Evolutionary conservation across 768 basidiomycete genomes (phyloP).

Genomic region (Strobilomyces confusus): DNA sequence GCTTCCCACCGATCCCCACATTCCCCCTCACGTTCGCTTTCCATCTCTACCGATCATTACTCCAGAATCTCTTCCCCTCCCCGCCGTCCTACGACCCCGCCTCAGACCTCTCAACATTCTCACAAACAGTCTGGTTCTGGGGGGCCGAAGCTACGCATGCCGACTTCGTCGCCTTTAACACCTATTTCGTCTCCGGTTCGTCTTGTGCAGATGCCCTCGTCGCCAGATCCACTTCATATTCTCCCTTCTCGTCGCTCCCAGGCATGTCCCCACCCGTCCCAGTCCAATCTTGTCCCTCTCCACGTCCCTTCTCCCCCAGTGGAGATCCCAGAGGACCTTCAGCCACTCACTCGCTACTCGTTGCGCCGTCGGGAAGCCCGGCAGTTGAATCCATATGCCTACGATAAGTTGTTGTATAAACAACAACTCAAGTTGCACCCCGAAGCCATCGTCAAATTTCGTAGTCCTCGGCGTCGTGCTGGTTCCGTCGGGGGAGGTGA

Average conservation of each 20-base stretch:
- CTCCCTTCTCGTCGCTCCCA: slow-evolving; percentile 5
- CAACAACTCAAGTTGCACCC: slow-evolving; percentile 48
- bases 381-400: slow-evolving; percentile 61
- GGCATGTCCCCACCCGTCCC: neutral
- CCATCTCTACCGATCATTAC: slow-evolving; percentile 13
- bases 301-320: slow-evolving; percentile 1
- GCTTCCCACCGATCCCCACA: slow-evolving; percentile 1
- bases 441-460: slow-evolving; percentile 62
- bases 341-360: slow-evolving; percentile 40
- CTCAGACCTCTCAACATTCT: slow-evolving; percentile 12
- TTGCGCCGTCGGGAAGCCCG: slow-evolving; percentile 51
- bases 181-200: slow-evolving; percentile 15
- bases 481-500: slow-evolving; percentile 25
- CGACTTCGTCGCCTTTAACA: slow-evolving; percentile 21
- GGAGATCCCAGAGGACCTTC: slow-evolving; percentile 16
- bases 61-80: slow-evolving; percentile 16
- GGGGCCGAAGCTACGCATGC: neutral
- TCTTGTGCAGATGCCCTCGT: slow-evolving; percentile 9
- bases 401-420: slow-evolving; percentile 53
- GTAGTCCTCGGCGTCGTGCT: slow-evolving; percentile 31
- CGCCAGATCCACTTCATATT: slow-evolving; percentile 23
- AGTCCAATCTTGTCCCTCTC: neutral
- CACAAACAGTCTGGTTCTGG: neutral
- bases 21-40: slow-evolving; percentile 9
- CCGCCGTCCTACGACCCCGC: slow-evolving; percentile 14